phyloP scores from a whole-genome alignment of 2,329 filamentous ascomycete genomes.

The Pezicula radicicola region DNA sequence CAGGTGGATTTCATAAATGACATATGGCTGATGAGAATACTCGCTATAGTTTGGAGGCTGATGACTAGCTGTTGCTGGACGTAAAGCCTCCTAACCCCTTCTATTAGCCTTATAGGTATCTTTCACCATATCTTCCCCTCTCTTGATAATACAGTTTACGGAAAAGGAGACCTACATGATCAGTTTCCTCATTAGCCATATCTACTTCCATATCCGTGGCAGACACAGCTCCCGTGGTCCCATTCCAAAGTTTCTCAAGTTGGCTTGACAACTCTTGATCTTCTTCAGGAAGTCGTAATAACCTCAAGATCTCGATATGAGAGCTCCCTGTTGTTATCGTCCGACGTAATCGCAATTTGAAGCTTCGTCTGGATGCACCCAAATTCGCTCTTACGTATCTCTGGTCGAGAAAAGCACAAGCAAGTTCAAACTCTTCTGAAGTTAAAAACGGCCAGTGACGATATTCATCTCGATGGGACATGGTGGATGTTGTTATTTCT shows the following conservation, averaged over 20 bases:
- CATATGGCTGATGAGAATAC: constrained; percentile 36
- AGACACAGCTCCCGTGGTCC: constrained; percentile 1
- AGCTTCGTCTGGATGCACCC: constrained; percentile 49
- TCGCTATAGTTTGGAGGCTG: constrained; percentile 19
- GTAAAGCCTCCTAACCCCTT: neutral
- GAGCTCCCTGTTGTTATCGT: constrained; percentile 21
- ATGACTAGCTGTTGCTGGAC: neutral
- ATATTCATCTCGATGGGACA: constrained; percentile 33
- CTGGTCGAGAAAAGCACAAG: constrained; percentile 60
- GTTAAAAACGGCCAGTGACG: constrained; percentile 58
- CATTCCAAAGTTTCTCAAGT: constrained; percentile 17
- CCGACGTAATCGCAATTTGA: constrained; percentile 49
- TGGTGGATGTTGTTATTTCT: constrained; percentile 4
- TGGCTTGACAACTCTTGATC: constrained; percentile 23
- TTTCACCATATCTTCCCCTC: neutral
- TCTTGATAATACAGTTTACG: neutral
- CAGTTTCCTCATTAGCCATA: constrained; percentile 21
- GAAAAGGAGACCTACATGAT: constrained; percentile 19
- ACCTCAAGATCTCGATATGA: constrained; percentile 27
- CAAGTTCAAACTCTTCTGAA: constrained; percentile 59
- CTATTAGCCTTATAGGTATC: neutral
- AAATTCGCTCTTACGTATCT: constrained; percentile 56
- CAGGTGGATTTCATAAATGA: constrained; percentile 68
- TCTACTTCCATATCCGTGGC: constrained; percentile 20
- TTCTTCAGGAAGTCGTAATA: constrained; percentile 22